Base-by-base conservation (phyloP, 1,139 yeast genomes). In the Scheffersomyces titani region DNA sequence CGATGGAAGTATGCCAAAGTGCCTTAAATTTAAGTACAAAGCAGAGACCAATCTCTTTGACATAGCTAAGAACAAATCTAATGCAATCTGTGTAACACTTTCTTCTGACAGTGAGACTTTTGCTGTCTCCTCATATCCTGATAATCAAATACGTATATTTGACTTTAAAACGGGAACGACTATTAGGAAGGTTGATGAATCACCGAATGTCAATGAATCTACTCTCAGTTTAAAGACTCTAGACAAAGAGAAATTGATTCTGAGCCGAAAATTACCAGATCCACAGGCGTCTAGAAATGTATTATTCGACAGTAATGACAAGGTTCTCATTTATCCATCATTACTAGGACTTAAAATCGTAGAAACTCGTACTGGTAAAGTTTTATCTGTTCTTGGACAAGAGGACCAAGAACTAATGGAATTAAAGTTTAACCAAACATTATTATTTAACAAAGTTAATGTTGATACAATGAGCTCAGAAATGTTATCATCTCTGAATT, bases 21-120 rank as follows among this genome's bases (percentile, higher is more conserved):
- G 57, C 1, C 64, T 69, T 11, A 62, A 62, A 11, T 80, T 79
- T 65, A 69, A 71, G 48, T 65, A 69, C 62, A 82, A 81, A 59
- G 71, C 81, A 20, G 69, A 73, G 51, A 82, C 86, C 0, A 78
- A 79, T 58, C 64, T 82, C 49, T 76, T 77, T 59, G 76, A 74
- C 21, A 66, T 80, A 53, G 71, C 76, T 20, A 77, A 75, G 56
- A 51, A 61, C 47, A 75, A 76, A 60, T 61, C 72, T 1, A 52
- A 59, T 2, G 69, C 73, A 0, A 53, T 65, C 3, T 54, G 63
- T 2, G 50, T 76, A 19, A 54, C 59, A 6, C 56, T 74, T 18
- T 64, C 73, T 13, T 69, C 69, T 3, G 69, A 71, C 53, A 70
- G 66, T 6, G 64, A 61, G 24, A 67, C 66, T 22, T 73, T 73